Percentiles rank a stretch among this genome's conserved stretches.
Conservation (phyloP, 169 alveolate species). For the Babesia sp. region DNA sequence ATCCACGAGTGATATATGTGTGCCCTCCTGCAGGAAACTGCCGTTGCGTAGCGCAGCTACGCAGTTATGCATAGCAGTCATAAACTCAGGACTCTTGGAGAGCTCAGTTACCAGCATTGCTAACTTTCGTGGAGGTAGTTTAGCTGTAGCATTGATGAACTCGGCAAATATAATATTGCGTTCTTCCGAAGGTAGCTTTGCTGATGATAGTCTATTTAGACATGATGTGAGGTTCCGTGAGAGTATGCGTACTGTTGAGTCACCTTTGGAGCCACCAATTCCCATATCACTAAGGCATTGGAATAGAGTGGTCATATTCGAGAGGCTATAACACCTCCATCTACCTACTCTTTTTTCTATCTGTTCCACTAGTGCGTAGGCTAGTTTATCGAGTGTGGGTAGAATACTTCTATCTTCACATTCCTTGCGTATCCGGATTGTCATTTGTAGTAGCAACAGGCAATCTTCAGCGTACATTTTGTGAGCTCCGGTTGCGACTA, state of each 20-base stretch:
- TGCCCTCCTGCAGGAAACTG: background rate
- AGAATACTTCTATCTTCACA: background rate
- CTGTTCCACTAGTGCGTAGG: constrained; percentile 41
- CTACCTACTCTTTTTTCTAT: constrained; percentile 48
- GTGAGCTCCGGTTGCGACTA: constrained; percentile 25
- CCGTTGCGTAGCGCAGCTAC: constrained; percentile 27
- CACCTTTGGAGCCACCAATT: constrained; percentile 33
- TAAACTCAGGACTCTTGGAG: constrained; percentile 41
- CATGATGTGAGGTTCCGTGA: constrained; percentile 29
- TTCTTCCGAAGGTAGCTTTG: background rate
- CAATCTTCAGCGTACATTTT: constrained; percentile 67
- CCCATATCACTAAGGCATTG: constrained; percentile 47
- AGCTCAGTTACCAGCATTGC: constrained; percentile 37
- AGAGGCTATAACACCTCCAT: constrained; percentile 55
- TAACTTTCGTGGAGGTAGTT: constrained; percentile 25
- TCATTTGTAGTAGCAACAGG: constrained; percentile 44
- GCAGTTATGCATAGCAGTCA: constrained; percentile 34
- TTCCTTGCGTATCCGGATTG: background rate
- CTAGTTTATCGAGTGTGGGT: constrained; percentile 16
- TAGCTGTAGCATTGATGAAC: constrained; percentile 23
- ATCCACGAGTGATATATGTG: background rate
- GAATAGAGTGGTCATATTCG: constrained; percentile 41
- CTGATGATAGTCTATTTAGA: constrained; percentile 30
- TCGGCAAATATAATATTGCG: constrained; percentile 15
- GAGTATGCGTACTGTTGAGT: constrained; percentile 17